Conservation (phyloP, 2,329 filamentous ascomycete genomes). For the Fusarium annulatum region DNA sequence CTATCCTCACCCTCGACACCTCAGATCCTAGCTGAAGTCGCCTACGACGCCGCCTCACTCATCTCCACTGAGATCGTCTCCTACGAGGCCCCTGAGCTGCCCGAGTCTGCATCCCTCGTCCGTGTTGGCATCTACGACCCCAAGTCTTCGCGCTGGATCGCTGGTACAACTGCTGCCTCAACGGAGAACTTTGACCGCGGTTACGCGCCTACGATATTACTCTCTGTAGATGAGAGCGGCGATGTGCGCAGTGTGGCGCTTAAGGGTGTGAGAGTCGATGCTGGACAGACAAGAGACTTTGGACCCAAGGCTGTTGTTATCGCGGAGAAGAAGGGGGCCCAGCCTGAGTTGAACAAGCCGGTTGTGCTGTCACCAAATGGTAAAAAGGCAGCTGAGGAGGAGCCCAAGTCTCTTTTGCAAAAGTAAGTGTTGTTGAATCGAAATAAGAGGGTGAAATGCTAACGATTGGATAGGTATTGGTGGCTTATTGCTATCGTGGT, state of each 20-base stretch:
- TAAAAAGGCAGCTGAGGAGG: slow-evolving; percentile 64
- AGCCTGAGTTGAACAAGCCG: slow-evolving; percentile 71
- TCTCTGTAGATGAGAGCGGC: slow-evolving; percentile 61
- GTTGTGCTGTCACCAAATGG: slow-evolving; percentile 71
- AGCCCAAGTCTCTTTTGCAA: slow-evolving; percentile 73
- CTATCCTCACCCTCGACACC: slow-evolving; percentile 49
- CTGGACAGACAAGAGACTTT: slow-evolving; percentile 73
- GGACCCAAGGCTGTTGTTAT: slow-evolving; percentile 68
- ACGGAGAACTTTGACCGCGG: slow-evolving; percentile 70
- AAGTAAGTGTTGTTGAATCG: slow-evolving; percentile 61
- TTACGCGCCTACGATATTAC: slow-evolving; percentile 66
- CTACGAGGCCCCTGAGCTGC: slow-evolving; percentile 68
- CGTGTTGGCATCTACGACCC: slow-evolving; percentile 69
- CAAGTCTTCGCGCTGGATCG: slow-evolving; percentile 59
- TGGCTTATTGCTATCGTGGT: slow-evolving; percentile 68
- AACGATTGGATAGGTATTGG: slow-evolving; percentile 67
- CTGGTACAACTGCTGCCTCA: slow-evolving; percentile 66
- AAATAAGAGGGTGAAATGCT: slow-evolving; percentile 43
- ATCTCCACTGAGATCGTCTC: slow-evolving; percentile 60
- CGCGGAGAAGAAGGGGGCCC: slow-evolving; percentile 60
- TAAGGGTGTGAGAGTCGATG: slow-evolving; percentile 70
- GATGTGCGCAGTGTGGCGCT: slow-evolving; percentile 62
- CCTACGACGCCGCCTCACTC: slow-evolving; percentile 62
- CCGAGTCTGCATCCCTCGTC: slow-evolving; percentile 59
- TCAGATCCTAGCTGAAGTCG: slow-evolving; percentile 64